These are phyloP conservation scores for Esteya vermicola DNA, from an alignment of 2,329 filamentous ascomycete species.

Conservation along the genomic window DNA sequence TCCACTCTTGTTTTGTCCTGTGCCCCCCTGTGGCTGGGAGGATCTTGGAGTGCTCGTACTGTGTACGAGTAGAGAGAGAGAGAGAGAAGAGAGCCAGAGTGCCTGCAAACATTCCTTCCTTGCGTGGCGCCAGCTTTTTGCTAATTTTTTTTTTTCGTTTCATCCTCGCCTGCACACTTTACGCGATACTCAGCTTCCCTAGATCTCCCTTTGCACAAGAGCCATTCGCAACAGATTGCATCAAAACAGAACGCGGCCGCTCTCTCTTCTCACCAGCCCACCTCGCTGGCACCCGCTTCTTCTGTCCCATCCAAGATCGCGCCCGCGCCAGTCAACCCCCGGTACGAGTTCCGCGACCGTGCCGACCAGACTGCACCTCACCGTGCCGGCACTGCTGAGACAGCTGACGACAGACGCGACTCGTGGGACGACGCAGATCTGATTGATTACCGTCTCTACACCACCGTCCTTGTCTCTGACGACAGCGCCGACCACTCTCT, in stretches of 20 bases:
- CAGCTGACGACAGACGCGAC: conserved; percentile 54
- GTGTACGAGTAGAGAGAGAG: too few species aligned
- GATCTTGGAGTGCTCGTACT: too few species aligned
- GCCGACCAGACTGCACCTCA: conserved; percentile 80
- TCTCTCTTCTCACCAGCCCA: conserved; percentile 40
- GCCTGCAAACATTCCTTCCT: background rate
- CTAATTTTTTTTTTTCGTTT: conserved; percentile 9
- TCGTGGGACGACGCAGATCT: conserved; percentile 32
- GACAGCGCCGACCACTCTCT: too few species aligned
- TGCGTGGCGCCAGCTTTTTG: conserved; percentile 10
- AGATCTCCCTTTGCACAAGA: conserved; percentile 36
- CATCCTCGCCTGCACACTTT: conserved; percentile 6
- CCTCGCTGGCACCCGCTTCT: too few species aligned
- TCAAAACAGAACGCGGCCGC: too few species aligned
- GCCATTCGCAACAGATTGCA: too few species aligned
- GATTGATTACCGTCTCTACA: conserved; percentile 29
- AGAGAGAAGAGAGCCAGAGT: background rate
- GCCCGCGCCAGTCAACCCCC: too few species aligned
- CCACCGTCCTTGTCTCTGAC: conserved; percentile 28
- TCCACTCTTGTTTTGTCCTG: conserved; percentile 1
- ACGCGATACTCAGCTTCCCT: conserved; percentile 61
- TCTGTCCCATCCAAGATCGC: too few species aligned
- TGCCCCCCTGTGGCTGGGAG: conserved; percentile 2
- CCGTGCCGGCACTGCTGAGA: conserved; percentile 65
- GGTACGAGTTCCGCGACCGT: too few species aligned